These are phyloP conservation scores for Chlorophyllum brunneum DNA, from an alignment of 768 basidiomycete genomes.

Conservation along the genomic window DNA sequence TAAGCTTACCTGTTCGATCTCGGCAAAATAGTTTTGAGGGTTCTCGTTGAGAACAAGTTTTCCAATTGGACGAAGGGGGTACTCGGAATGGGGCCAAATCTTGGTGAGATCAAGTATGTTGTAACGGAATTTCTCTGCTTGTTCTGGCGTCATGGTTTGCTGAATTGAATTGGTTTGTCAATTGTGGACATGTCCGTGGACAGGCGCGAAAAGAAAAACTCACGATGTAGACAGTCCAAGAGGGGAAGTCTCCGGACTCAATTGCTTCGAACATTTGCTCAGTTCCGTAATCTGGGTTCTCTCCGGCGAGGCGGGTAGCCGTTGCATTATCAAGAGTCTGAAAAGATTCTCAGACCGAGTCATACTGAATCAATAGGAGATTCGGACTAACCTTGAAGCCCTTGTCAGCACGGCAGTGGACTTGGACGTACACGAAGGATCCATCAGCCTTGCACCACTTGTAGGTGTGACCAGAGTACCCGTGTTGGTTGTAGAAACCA, in stretches of 20 bases:
- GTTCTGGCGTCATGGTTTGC: constrained; percentile 91
- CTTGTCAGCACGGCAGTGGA: constrained; percentile 73
- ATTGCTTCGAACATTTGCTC: constrained; percentile 79
- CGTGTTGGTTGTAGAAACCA: constrained; percentile 85
- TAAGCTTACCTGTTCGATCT: constrained; percentile 80
- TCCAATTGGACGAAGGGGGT: constrained; percentile 86
- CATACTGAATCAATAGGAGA: constrained; percentile 1
- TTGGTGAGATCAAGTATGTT: constrained; percentile 91
- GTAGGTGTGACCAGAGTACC: constrained; percentile 91
- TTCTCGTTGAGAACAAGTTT: constrained; percentile 81
- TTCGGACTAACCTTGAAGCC: constrained; percentile 66
- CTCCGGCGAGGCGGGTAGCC: constrained; percentile 62
- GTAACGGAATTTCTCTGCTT: constrained; percentile 89
- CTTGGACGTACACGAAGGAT: constrained; percentile 81
- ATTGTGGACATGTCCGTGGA: not conserved
- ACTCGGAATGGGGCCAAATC: constrained; percentile 84
- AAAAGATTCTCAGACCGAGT: constrained; percentile 13
- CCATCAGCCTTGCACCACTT: constrained; percentile 86
- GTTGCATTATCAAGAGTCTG: constrained; percentile 69
- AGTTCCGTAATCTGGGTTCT: constrained; percentile 84
- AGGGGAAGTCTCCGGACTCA: constrained; percentile 73
- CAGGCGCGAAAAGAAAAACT: constrained; percentile 22
- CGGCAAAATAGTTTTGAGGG: constrained; percentile 86
- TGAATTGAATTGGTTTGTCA: constrained; percentile 23
- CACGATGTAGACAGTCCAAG: constrained; percentile 86